These are phyloP conservation scores for Mycena belliarum DNA, from an alignment of 768 basidiomycete species.

Conservation along the genomic window DNA sequence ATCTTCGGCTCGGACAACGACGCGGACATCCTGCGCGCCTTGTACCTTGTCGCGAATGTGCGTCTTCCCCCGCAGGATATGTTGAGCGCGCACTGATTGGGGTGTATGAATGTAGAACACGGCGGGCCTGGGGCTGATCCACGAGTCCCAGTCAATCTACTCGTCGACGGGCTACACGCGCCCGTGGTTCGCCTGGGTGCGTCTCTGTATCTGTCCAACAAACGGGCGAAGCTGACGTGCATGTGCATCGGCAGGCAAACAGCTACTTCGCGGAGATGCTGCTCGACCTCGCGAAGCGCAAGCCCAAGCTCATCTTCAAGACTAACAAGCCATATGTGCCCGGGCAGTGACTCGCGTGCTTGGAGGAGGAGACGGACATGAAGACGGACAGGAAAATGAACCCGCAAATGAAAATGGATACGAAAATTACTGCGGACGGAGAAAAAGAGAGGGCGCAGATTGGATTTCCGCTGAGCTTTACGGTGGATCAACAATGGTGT, in stretches of 20 bases:
- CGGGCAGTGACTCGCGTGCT: conserved; percentile 27
- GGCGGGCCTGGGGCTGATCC: conserved; percentile 15
- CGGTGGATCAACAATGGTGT: no score
- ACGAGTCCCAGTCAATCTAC: conserved; percentile 16
- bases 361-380: neutral
- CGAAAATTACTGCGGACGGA: no score
- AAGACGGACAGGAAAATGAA: no score
- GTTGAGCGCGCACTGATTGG: no score
- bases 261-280: conserved; percentile 86
- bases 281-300: conserved; percentile 71
- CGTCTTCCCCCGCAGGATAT: conserved; percentile 29
- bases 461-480: no score
- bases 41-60: conserved; percentile 72
- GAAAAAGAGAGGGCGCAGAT: no score
- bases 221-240: neutral
- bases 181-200: conserved; percentile 14
- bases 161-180: conserved; percentile 5
- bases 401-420: no score
- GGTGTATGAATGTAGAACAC: no score
- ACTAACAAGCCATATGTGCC: conserved; percentile 56
- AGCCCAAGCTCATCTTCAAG: conserved; percentile 68
- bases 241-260: conserved; percentile 38
- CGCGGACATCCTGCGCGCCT: conserved; percentile 57
- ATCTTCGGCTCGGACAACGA: conserved; percentile 78
- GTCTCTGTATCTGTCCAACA: neutral